These are phyloP conservation scores for Apocynum venetum DNA, from an alignment of 257 asterid species.

Conservation along the genomic window DNA sequence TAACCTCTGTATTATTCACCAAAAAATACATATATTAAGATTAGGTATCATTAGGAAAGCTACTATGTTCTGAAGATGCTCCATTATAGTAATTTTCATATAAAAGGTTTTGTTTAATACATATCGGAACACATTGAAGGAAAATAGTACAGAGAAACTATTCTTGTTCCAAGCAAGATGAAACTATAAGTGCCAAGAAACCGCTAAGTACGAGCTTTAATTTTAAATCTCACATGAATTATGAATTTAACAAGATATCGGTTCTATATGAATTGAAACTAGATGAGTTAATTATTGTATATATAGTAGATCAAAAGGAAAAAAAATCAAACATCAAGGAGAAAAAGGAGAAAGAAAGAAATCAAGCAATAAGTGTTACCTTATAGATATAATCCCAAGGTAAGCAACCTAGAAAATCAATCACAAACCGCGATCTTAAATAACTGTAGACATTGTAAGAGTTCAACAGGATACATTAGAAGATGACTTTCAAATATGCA, in stretches of 20 bases:
- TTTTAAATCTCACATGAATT: neutral
- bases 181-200: neutral
- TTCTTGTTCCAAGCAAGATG: neutral
- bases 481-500: neutral
- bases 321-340: neutral
- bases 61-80: neutral
- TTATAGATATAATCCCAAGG: conserved; percentile 77
- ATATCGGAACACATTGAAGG: neutral
- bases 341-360: neutral
- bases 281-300: neutral
- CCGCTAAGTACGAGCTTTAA: neutral
- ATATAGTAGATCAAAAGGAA: neutral
- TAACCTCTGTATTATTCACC: neutral
- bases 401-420: conserved; percentile 66
- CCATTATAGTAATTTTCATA: neutral
- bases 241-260: neutral
- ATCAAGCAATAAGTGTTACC: conserved; percentile 22
- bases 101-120: neutral
- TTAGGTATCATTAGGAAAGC: neutral
- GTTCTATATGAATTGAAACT: neutral
- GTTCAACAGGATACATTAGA: neutral
- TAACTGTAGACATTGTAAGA: conserved; percentile 32
- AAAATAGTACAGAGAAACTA: neutral
- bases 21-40: neutral
- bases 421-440: conserved; percentile 51